Conservation (phyloP, 2,329 filamentous ascomycete species). For the Fusarium brachygibbosum region DNA sequence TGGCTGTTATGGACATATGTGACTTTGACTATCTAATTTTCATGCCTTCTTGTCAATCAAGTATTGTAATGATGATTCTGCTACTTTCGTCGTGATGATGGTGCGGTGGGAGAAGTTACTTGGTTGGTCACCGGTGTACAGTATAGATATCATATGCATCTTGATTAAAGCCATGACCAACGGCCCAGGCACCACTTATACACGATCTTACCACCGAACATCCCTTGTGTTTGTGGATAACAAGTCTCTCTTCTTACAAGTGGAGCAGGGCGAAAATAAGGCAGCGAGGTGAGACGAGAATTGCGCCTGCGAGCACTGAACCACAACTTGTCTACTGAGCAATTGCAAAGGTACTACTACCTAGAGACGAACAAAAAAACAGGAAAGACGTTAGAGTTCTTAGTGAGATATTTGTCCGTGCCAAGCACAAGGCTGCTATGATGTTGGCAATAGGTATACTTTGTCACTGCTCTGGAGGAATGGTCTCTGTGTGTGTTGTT, state of each 20-base stretch:
- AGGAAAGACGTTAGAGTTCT: background rate
- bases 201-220: too few relatives aligned
- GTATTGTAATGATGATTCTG: slow-evolving; percentile 29
- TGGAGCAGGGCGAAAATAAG: background rate
- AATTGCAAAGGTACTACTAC: background rate
- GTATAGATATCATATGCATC: background rate
- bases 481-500: background rate
- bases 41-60: slow-evolving; percentile 27
- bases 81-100: slow-evolving; percentile 1
- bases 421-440: background rate
- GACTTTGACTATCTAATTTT: slow-evolving; percentile 38
- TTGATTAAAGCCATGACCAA: background rate
- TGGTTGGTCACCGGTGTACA: background rate
- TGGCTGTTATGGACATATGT: slow-evolving; percentile 21
- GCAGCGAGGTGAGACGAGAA: background rate
- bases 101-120: background rate
- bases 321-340: background rate
- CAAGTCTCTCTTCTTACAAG: background rate
- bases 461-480: background rate
- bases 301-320: background rate
- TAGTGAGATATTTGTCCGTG: background rate
- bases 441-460: background rate
- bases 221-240: background rate
- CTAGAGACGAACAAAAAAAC: background rate
- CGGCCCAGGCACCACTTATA: background rate